Percentiles rank a stretch among this genome's conserved stretches.
phyloP scores from a whole-genome alignment of 495 filamentous ascomycete genomes.

The Aspergillus saccharolyticus region DNA sequence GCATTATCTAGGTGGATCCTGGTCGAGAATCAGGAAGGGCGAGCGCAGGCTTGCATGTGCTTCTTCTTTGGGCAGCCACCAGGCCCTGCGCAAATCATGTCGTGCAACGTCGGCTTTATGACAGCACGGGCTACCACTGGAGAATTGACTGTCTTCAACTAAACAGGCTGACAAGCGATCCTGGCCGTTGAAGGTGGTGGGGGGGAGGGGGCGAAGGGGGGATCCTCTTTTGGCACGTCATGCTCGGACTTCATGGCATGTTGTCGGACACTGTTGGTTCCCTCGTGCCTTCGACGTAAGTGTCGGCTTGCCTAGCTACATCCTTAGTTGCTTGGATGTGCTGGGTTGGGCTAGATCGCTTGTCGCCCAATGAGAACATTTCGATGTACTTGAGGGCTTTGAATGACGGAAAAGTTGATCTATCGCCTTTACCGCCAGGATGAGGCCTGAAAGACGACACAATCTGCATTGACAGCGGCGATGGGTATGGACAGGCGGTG shows the following conservation, averaged over 20 bases:
- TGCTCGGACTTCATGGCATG: slow-evolving; percentile 16
- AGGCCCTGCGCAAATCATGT: slow-evolving; percentile 21
- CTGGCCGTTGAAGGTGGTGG: slow-evolving; percentile 5
- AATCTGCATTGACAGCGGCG: neutral
- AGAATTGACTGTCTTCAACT: slow-evolving; percentile 11
- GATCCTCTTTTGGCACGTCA: slow-evolving; percentile 19
- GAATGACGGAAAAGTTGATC: neutral
- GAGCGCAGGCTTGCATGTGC: slow-evolving; percentile 16
- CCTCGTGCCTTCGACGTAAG: slow-evolving; percentile 1
- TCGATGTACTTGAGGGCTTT: neutral
- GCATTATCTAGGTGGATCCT: slow-evolving; percentile 22
- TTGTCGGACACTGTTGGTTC: slow-evolving; percentile 11
- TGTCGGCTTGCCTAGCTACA: neutral
- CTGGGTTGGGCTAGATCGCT: slow-evolving; percentile 5
- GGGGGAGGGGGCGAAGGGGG: no score
- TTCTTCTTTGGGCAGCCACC: slow-evolving; percentile 28
- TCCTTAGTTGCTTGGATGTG: neutral
- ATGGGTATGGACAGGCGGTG: slow-evolving; percentile 2
- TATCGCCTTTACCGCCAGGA: slow-evolving; percentile 1
- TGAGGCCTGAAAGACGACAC: slow-evolving; percentile 1
- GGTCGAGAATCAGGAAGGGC: slow-evolving; percentile 19
- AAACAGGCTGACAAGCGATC: slow-evolving; percentile 13
- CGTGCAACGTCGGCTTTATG: slow-evolving; percentile 19
- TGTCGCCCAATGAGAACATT: neutral
- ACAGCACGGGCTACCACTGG: slow-evolving; percentile 13